These are phyloP conservation scores for Neofusicoccum parvum DNA, from an alignment of 2,329 filamentous ascomycete genomes.

Conservation along the genomic window DNA sequence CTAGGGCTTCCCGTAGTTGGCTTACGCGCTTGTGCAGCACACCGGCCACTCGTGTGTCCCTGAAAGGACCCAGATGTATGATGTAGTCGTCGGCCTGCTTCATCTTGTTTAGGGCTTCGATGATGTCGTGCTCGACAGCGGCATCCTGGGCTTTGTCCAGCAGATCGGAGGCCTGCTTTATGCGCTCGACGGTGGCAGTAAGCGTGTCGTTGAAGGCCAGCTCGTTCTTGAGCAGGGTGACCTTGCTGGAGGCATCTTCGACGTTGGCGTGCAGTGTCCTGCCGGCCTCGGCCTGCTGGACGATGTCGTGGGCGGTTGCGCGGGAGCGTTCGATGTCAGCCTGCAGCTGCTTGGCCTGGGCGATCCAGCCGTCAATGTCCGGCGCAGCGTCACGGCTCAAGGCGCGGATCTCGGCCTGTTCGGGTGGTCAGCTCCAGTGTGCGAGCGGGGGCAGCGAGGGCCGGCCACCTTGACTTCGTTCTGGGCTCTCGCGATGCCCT, in stretches of 20 bases:
- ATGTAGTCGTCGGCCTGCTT: slow-evolving; percentile 57
- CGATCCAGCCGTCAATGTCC: slow-evolving; percentile 84
- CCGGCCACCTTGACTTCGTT: slow-evolving; percentile 55
- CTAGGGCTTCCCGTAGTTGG: slow-evolving; percentile 67
- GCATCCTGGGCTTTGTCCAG: slow-evolving; percentile 51
- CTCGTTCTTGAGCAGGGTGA: slow-evolving; percentile 59
- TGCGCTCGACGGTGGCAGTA: slow-evolving; percentile 52
- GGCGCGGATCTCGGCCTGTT: slow-evolving; percentile 68
- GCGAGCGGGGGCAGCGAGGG: not conserved
- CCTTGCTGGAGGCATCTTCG: slow-evolving; percentile 61
- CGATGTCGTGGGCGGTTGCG: slow-evolving; percentile 77
- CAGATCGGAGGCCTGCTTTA: slow-evolving; percentile 52
- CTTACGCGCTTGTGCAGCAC: slow-evolving; percentile 67
- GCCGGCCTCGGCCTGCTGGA: slow-evolving; percentile 72
- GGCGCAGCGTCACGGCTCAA: slow-evolving; percentile 77
- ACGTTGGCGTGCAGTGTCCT: slow-evolving; percentile 65
- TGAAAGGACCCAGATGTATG: slow-evolving; percentile 61
- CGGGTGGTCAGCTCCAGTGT: slow-evolving; percentile 27
- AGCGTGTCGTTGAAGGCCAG: slow-evolving; percentile 61
- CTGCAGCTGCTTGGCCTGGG: slow-evolving; percentile 80
- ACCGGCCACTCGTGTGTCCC: slow-evolving; percentile 63
- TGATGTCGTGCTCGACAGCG: slow-evolving; percentile 48
- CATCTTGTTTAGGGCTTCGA: slow-evolving; percentile 51
- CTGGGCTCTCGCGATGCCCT: slow-evolving; percentile 54
- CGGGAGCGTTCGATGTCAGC: slow-evolving; percentile 82